Evolutionary conservation across 805 yeast species (phyloP).

Genomic region (Zygoascus ofunaensis): DNA sequence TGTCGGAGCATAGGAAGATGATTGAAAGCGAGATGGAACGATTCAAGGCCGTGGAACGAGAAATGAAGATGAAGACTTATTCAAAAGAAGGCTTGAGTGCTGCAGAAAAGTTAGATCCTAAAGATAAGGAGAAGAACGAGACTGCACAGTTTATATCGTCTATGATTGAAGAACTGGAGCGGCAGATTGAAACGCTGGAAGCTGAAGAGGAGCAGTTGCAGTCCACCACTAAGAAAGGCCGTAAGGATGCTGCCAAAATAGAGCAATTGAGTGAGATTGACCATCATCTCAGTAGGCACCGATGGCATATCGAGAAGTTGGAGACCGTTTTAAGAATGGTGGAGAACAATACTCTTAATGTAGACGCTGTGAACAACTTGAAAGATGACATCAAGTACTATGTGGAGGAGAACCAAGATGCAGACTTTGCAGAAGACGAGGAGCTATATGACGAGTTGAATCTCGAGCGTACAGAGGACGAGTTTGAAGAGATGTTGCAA

Average conservation of each 20-base stretch:
- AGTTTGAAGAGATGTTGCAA: slow-evolving; percentile 22
- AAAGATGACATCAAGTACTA: slow-evolving; percentile 88
- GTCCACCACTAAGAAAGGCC: slow-evolving; percentile 47
- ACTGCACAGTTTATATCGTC: slow-evolving; percentile 59
- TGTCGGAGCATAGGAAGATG: slow-evolving; percentile 63
- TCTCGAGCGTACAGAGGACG: slow-evolving; percentile 46
- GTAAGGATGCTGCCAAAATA: slow-evolving; percentile 48
- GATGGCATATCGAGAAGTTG: slow-evolving; percentile 65
- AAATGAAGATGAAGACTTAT: slow-evolving; percentile 88
- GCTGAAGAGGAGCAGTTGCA: slow-evolving; percentile 53
- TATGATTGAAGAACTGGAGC: slow-evolving; percentile 68
- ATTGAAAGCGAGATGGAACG: slow-evolving; percentile 76
- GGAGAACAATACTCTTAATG: slow-evolving; percentile 72
- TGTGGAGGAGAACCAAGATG: slow-evolving; percentile 88
- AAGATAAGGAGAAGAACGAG: slow-evolving; percentile 69
- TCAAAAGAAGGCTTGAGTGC: slow-evolving; percentile 84
- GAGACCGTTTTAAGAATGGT: slow-evolving; percentile 69
- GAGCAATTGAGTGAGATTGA: slow-evolving; percentile 53
- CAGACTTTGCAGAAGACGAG: slow-evolving; percentile 88
- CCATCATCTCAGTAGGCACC: slow-evolving; percentile 60
- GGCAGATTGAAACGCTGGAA: slow-evolving; percentile 72
- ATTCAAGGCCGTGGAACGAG: slow-evolving; percentile 88
- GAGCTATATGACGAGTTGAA: slow-evolving; percentile 83
- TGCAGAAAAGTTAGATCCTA: slow-evolving; percentile 62
- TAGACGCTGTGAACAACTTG: slow-evolving; percentile 64